These are phyloP conservation scores for Fusarium irregulare DNA, from an alignment of 2,329 filamentous ascomycete genomes.

Conservation along the genomic window DNA sequence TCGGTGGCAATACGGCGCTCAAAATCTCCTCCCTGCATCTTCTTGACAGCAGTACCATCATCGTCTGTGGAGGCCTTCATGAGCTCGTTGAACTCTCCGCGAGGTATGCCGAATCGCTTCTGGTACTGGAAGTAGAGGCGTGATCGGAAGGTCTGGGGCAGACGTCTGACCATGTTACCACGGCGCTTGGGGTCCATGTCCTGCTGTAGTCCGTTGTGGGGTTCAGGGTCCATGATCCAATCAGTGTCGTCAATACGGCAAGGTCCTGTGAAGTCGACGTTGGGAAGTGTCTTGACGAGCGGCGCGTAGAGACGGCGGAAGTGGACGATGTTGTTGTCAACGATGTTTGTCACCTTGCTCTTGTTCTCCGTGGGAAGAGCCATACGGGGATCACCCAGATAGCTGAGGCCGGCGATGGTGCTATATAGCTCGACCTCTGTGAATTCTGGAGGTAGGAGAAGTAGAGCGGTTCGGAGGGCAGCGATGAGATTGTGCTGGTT, in stretches of 20 bases:
- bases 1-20: conserved; percentile 85
- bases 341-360: conserved; percentile 93
- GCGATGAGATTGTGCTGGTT: conserved; percentile 97
- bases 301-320: conserved; percentile 93
- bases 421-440: conserved; percentile 89
- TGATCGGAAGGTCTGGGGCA: conserved; percentile 87
- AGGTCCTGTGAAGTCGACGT: conserved; percentile 78
- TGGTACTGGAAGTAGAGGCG: conserved; percentile 97
- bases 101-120: conserved; percentile 86
- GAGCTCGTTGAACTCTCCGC: conserved; percentile 85
- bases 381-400: conserved; percentile 98
- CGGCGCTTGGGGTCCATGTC: conserved; percentile 93
- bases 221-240: conserved; percentile 57
- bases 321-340: conserved; percentile 88
- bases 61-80: conserved; percentile 81
- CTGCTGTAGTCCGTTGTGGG: conserved; percentile 78
- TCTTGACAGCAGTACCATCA: conserved; percentile 73
- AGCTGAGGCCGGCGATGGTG: conserved; percentile 92
- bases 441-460: conserved; percentile 86
- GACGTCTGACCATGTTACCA: conserved; percentile 94
- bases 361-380: conserved; percentile 88
- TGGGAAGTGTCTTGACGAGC: conserved; percentile 88
- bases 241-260: conserved; percentile 53
- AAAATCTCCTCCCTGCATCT: conserved; percentile 83
- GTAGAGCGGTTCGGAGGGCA: conserved; percentile 86